phyloP scores from a whole-genome alignment of 805 yeast genomes.

The Sungouiella blattae region DNA sequence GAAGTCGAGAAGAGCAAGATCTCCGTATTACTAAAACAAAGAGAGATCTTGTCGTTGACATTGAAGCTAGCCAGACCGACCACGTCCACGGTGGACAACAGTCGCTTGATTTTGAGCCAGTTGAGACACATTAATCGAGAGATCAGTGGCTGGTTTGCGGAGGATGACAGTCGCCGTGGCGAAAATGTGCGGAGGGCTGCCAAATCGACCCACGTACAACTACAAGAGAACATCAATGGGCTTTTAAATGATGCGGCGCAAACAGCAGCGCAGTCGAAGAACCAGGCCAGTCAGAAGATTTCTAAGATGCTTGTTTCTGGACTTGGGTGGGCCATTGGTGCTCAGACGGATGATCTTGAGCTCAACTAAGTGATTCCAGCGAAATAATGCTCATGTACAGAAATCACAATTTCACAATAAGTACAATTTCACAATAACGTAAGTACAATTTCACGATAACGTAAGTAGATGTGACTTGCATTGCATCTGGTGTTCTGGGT shows the following conservation, averaged over 20 bases:
- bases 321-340: slow-evolving; percentile 64
- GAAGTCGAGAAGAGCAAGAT: slow-evolving; percentile 12
- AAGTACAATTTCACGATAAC: no score
- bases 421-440: no score
- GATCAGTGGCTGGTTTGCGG: slow-evolving; percentile 21
- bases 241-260: slow-evolving; percentile 27
- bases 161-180: slow-evolving; percentile 10
- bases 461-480: no score
- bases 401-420: no score
- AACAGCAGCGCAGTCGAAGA: slow-evolving; percentile 21
- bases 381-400: no score
- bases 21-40: slow-evolving; percentile 43
- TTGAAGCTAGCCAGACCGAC: slow-evolving; percentile 32
- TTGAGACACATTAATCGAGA: slow-evolving; percentile 53
- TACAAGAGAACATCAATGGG: slow-evolving; percentile 21
- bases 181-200: slow-evolving; percentile 9
- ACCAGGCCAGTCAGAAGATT: slow-evolving; percentile 43
- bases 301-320: slow-evolving; percentile 52
- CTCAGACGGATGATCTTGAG: slow-evolving; percentile 19
- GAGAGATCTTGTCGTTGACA: slow-evolving; percentile 50
- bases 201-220: slow-evolving; percentile 15
- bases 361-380: no score
- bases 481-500: no score
- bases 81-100: slow-evolving; percentile 51
- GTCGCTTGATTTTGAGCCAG: slow-evolving; percentile 53